These are phyloP conservation scores for Neofusicoccum ribis DNA, from an alignment of 2,329 filamentous ascomycete species.

Conservation along the genomic window DNA sequence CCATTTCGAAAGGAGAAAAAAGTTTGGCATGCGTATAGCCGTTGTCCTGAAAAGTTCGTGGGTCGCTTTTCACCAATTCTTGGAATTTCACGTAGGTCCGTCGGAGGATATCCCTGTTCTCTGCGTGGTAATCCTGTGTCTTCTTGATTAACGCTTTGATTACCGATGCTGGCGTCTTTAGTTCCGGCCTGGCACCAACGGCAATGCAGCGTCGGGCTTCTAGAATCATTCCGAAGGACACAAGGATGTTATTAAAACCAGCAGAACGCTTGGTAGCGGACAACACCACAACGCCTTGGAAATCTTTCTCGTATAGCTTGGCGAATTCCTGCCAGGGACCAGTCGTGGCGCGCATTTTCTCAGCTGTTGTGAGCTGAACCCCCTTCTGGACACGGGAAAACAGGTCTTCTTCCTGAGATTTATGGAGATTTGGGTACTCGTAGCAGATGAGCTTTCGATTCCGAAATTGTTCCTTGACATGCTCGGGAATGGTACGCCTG, in stretches of 20 bases:
- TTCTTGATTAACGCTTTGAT: conserved; percentile 33
- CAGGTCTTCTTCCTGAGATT: conserved; percentile 49
- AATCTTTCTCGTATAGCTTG: conserved; percentile 45
- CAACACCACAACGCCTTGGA: conserved; percentile 38
- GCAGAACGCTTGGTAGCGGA: conserved; percentile 32
- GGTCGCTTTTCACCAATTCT: conserved; percentile 29
- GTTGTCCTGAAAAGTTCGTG: conserved; percentile 33
- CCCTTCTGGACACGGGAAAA: conserved; percentile 52
- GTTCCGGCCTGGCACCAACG: conserved; percentile 26
- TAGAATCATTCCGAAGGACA: conserved; percentile 40
- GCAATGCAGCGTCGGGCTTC: conserved; percentile 31
- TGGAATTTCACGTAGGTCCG: conserved; percentile 35
- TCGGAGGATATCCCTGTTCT: conserved; percentile 34
- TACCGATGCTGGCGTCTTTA: conserved; percentile 27
- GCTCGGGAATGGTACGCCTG: conserved; percentile 36
- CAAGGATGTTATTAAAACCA: conserved; percentile 36
- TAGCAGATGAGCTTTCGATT: conserved; percentile 44
- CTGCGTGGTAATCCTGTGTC: conserved; percentile 29
- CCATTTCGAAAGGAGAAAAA: conserved; percentile 40
- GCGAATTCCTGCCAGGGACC: conserved; percentile 50
- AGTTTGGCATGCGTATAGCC: conserved; percentile 30
- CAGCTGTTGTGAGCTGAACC: conserved; percentile 45
- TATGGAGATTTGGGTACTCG: conserved; percentile 43
- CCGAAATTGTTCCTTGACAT: conserved; percentile 40
- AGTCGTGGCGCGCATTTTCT: conserved; percentile 48